Base-by-base conservation (phyloP, 2,329 filamentous ascomycete species). In the Aspergillus hiratsukae region DNA sequence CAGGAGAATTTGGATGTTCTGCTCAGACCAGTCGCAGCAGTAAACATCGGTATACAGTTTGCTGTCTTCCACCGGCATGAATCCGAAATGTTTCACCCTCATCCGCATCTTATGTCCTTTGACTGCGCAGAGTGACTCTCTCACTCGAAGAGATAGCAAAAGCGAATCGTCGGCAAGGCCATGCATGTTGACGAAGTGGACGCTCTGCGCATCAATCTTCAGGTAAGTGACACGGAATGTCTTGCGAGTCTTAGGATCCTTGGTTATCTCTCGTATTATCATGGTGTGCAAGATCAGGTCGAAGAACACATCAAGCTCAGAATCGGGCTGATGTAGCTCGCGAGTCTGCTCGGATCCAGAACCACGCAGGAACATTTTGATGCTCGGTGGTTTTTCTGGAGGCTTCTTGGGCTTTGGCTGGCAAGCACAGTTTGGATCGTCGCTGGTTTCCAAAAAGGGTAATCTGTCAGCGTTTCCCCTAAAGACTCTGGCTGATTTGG, bases 81-180 rank as follows among this genome's bases (percentile, higher is more conserved):
- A 70, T 21, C 66, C 65, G 17, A 48, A 43, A 9, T 57, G 53
- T 49, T 64, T 65, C 25, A 63, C 57, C 23, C 63, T 61, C 25
- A 65, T 48, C 14, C 27, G 50, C 45, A 66, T 63, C 45, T 60
- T 62, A 17, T 57, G 59, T 29, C 61, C 61, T 46, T 51, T 52
- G 21, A 56, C 53, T 10, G 54, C 49, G 27, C 59, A 56, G 27
- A 57, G 48, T 19, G 59, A 53, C 25, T 57, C 41, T 23, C 52
- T 51, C 41, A 68, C 56, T 17, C 51, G 58, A 17, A 71, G 41
- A 7, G 63, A 62, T 4, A 71, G 58, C 11, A 66, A 55, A 11
- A 72, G 59, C 8, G 67, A 68, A 54, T 64, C 60, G 28, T 71
- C 64, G 3, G 54, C 40, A n/a, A 70, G 65, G 4, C 68, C 68